Conservation (phyloP, 2,329 filamentous ascomycete genomes). For the Ascochyta viciae-villosae region DNA sequence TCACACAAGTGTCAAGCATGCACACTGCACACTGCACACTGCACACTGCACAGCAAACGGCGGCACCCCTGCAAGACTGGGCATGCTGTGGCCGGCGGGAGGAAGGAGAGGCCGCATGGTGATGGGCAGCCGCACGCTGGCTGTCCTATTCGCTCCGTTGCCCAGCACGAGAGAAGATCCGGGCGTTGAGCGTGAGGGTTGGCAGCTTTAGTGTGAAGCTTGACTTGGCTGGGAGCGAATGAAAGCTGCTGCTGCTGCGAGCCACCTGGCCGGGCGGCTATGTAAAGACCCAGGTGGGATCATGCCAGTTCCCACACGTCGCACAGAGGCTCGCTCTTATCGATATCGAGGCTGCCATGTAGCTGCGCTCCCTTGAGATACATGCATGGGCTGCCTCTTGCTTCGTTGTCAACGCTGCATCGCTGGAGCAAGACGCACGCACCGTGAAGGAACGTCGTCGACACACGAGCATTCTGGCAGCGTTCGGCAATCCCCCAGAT, state of each 20-base stretch:
- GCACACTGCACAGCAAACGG: constrained; percentile 8
- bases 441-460: background rate
- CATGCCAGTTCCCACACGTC: constrained; percentile 6
- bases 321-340: constrained; percentile 16
- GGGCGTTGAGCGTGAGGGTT: constrained; percentile 24
- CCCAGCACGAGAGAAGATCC: constrained; percentile 25
- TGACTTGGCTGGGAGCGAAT: constrained; percentile 28
- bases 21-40: background rate
- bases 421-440: background rate
- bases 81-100: constrained; percentile 16
- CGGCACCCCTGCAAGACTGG: constrained; percentile 16
- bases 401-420: background rate
- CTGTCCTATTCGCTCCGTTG: constrained; percentile 26
- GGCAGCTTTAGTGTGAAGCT: constrained; percentile 26
- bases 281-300: constrained; percentile 13
- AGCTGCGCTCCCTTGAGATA: background rate
- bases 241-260: constrained; percentile 8
- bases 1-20: constrained; percentile 5
- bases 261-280: constrained; percentile 16
- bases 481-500: constrained; percentile 3
- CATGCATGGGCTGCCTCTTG: background rate
- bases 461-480: background rate
- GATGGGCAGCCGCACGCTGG: constrained; percentile 16
- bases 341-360: constrained; percentile 3
- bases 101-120: constrained; percentile 23